A percentile compares a stretch with the other conserved stretches of the same genome.
These are phyloP conservation scores for Kwoniella dejecticola DNA, from an alignment of 768 basidiomycete genomes.

Conservation along the genomic window DNA sequence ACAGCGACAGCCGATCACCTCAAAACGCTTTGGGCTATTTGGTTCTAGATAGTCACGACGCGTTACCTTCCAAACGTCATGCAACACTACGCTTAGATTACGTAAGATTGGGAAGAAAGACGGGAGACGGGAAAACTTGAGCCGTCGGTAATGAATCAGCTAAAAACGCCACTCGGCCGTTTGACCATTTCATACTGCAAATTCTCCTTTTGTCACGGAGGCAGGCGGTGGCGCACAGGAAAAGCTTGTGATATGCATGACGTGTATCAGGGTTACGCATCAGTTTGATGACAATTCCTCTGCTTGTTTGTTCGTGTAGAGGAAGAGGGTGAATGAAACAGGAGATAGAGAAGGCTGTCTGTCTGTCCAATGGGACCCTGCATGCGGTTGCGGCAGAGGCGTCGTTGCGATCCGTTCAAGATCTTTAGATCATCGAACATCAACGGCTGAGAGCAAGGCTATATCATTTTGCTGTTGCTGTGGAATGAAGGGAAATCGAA, in stretches of 20 bases:
- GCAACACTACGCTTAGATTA: background rate
- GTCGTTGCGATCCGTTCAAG: too few species aligned
- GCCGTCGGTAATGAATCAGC: constrained; percentile 2
- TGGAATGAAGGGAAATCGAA: too few species aligned
- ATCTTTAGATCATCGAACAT: too few species aligned
- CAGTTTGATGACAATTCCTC: background rate
- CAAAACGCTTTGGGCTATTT: too few species aligned
- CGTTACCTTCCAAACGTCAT: background rate
- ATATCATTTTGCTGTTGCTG: too few species aligned
- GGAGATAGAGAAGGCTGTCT: background rate
- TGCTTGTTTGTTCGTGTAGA: too few species aligned
- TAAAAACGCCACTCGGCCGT: constrained; percentile 10
- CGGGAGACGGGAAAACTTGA: background rate
- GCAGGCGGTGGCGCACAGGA: constrained; percentile 1
- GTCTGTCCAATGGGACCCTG: too few species aligned
- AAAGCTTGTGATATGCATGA: background rate
- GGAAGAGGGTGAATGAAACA: too few species aligned
- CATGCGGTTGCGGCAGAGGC: too few species aligned
- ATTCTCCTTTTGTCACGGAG: background rate
- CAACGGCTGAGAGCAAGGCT: too few species aligned
- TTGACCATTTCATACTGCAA: background rate
- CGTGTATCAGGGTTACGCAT: constrained; percentile 1
- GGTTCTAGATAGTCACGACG: too few species aligned
- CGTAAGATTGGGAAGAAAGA: background rate
- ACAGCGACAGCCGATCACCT: too few species aligned